phyloP scores from a whole-genome alignment of 106 monocot species.

The Vanilla planifolia region DNA sequence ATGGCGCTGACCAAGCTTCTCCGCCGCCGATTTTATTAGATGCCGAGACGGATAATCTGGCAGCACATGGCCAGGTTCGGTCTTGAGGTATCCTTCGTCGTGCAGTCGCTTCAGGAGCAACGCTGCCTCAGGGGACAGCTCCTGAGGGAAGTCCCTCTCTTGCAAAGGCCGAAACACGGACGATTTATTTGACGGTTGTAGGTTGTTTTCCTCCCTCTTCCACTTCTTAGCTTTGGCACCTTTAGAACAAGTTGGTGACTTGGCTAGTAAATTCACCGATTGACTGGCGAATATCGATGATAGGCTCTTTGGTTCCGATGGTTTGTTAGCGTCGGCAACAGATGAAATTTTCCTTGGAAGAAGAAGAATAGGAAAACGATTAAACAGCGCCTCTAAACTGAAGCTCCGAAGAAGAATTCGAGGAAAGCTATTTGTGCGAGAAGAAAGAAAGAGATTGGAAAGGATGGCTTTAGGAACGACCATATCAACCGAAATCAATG shows the following conservation, averaged over 20 bases:
- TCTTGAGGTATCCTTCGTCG: constrained; percentile 38
- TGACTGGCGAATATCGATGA: constrained; percentile 1
- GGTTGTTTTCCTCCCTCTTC: neutral
- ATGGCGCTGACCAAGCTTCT: constrained; percentile 46
- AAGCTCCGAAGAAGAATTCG: too few species aligned
- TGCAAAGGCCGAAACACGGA: constrained; percentile 13
- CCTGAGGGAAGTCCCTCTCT: constrained; percentile 28
- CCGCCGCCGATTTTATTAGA: constrained; percentile 34
- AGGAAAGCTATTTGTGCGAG: too few species aligned
- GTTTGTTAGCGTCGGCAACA: neutral
- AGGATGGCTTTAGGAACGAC: too few species aligned
- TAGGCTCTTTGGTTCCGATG: constrained; percentile 2
- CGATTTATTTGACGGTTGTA: neutral
- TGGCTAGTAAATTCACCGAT: neutral
- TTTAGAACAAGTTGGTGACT: neutral
- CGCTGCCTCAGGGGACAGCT: constrained; percentile 29
- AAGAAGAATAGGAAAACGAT: too few species aligned
- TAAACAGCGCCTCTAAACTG: too few species aligned
- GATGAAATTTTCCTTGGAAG: too few species aligned
- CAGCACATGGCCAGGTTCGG: constrained; percentile 16
- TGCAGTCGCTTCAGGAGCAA: constrained; percentile 32
- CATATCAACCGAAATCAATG: too few species aligned
- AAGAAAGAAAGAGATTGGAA: too few species aligned
- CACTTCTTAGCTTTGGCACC: neutral
- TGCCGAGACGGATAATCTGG: constrained; percentile 23